A percentile compares a stretch with the other conserved stretches of the same genome.
phyloP scores from a whole-genome alignment of 2,329 filamentous ascomycete genomes.

The Arthrobotrys sphaeroides region DNA sequence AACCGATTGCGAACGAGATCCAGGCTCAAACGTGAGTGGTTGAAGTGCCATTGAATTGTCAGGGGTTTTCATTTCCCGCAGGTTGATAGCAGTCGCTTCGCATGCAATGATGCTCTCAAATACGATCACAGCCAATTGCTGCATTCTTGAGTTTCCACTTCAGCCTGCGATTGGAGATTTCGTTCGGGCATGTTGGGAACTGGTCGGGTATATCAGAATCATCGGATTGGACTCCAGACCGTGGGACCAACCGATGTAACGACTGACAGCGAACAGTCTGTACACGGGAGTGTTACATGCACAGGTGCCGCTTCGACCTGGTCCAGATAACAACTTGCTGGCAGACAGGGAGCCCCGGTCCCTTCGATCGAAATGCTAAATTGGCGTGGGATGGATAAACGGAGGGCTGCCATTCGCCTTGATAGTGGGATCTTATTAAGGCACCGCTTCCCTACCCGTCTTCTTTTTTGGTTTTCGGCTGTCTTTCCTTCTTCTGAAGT shows the following conservation, averaged over 20 bases:
- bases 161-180: no score
- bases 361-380: background rate
- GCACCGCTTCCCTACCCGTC: background rate
- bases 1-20: background rate
- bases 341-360: background rate
- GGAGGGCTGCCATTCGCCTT: background rate
- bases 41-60: background rate
- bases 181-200: no score
- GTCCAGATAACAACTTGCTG: constrained; percentile 2
- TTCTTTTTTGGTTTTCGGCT: background rate
- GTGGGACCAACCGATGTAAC: no score
- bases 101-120: background rate
- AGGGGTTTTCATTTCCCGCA: constrained; percentile 10
- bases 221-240: no score
- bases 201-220: no score
- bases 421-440: constrained; percentile 25
- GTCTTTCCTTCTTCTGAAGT: background rate
- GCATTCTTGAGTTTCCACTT: no score
- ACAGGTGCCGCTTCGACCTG: background rate
- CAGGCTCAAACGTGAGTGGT: constrained; percentile 1
- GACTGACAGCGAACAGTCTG: background rate
- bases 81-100: background rate
- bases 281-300: background rate
- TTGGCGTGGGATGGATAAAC: background rate
- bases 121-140: no score